Evolutionary conservation across 495 filamentous ascomycete species (phyloP).

Genomic region (Aspergillus biplanus): DNA sequence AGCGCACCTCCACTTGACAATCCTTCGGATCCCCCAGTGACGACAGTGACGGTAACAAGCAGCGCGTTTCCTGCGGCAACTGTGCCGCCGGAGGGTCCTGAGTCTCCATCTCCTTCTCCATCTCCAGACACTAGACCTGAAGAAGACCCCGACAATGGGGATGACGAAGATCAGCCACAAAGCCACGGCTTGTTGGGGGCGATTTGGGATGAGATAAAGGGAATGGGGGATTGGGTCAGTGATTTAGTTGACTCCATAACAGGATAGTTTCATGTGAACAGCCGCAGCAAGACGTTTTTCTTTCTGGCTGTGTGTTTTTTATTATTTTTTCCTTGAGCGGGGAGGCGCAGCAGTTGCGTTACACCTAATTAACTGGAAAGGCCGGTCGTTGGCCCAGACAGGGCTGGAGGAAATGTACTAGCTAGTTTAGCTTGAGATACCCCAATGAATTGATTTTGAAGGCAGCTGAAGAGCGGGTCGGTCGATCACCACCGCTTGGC

Average conservation of each 20-base stretch:
- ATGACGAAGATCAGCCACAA: slow-evolving; percentile 29
- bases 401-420: no score
- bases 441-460: slow-evolving; percentile 6
- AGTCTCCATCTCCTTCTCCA: slow-evolving; percentile 9
- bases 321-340: neutral
- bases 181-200: slow-evolving; percentile 37
- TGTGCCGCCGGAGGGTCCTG: neutral
- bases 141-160: slow-evolving; percentile 24
- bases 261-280: slow-evolving; percentile 36
- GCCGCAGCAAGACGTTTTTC: neutral
- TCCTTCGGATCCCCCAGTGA: slow-evolving; percentile 43
- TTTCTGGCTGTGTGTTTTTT: neutral
- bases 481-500: neutral
- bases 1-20: slow-evolving; percentile 35
- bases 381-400: neutral
- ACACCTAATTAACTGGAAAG: neutral
- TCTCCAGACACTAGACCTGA: slow-evolving; percentile 25
- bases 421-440: slow-evolving; percentile 17
- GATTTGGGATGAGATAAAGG: slow-evolving; percentile 40
- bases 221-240: slow-evolving; percentile 43
- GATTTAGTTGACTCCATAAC: slow-evolving; percentile 38
- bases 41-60: neutral
- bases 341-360: neutral
- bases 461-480: neutral
- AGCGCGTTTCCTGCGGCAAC: neutral